Evolutionary conservation across 805 yeast species (phyloP).

Genomic region (Suhomyces pyralidae): DNA sequence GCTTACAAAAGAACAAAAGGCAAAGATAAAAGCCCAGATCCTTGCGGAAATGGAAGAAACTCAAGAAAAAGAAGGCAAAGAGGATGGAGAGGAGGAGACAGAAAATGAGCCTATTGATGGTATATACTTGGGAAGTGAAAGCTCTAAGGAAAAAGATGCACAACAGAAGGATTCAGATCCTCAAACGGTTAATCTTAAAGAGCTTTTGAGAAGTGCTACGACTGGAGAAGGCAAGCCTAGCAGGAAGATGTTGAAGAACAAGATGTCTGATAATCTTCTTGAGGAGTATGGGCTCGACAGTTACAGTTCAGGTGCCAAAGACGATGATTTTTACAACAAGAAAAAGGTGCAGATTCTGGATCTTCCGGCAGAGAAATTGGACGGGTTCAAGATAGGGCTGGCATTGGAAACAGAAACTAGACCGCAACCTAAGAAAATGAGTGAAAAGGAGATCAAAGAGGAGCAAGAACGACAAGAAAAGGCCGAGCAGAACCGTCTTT

Average conservation of each 20-base stretch:
- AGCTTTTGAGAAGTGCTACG: neutral
- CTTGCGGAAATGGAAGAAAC: constrained; percentile 20
- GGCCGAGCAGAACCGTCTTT: constrained; percentile 26
- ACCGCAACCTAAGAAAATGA: constrained; percentile 16
- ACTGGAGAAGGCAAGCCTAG: neutral
- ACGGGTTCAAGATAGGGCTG: constrained; percentile 36
- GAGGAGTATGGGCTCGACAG: constrained; percentile 39
- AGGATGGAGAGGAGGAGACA: constrained; percentile 8
- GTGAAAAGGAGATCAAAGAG: constrained; percentile 26
- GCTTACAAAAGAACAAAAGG: constrained; percentile 32
- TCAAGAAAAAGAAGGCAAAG: constrained; percentile 15
- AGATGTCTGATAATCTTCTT: constrained; percentile 29
- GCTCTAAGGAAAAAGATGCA: neutral
- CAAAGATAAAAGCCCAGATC: constrained; percentile 35
- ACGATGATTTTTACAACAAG: constrained; percentile 24
- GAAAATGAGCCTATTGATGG: constrained; percentile 24
- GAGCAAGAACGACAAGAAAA: constrained; percentile 21
- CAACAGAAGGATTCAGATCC: neutral
- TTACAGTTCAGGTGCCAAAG: constrained; percentile 27
- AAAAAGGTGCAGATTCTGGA: constrained; percentile 7
- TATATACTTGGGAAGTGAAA: constrained; percentile 34
- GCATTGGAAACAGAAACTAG: constrained; percentile 5
- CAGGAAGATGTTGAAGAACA: constrained; percentile 29
- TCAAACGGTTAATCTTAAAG: neutral
- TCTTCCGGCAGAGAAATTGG: constrained; percentile 25